Evolutionary conservation across 371 early-diverging fungal genomes (phyloP).

Genomic region (Mucor circinelloides): DNA sequence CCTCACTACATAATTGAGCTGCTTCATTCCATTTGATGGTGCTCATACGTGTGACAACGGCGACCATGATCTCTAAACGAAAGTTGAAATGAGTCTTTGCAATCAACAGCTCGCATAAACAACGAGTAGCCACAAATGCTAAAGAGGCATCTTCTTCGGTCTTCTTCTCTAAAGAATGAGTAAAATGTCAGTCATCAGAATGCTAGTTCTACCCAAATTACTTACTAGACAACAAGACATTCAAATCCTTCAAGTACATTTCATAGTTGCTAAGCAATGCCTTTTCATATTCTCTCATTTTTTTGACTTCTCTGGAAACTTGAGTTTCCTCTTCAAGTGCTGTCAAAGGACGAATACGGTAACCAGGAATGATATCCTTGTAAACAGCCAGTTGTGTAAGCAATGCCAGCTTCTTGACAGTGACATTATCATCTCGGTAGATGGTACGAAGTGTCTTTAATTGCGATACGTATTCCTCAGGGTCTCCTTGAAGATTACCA

Average conservation of each 20-base stretch:
- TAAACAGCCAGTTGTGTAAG: conserved; percentile 89
- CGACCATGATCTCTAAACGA: conserved; percentile 82
- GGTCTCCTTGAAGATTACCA: conserved; percentile 74
- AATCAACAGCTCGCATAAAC: conserved; percentile 77
- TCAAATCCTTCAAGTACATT: conserved; percentile 75
- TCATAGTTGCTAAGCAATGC: conserved; percentile 81
- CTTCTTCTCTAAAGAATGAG: conserved; percentile 20
- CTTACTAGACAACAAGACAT: conserved; percentile 39
- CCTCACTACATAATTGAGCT: conserved; percentile 74
- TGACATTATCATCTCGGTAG: conserved; percentile 55
- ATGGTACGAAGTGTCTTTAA: conserved; percentile 68
- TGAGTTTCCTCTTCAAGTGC: conserved; percentile 73
- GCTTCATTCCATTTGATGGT: conserved; percentile 57
- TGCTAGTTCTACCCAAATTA: neutral
- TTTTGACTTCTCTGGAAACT: conserved; percentile 89
- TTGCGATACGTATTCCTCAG: conserved; percentile 69
- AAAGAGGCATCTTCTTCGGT: conserved; percentile 47
- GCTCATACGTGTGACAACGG: conserved; percentile 76
- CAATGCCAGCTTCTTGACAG: conserved; percentile 73
- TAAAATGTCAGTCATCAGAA: neutral
- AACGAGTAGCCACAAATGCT: conserved; percentile 66
- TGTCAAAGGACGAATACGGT: conserved; percentile 87
- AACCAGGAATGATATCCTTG: conserved; percentile 93
- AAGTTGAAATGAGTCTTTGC: conserved; percentile 92
- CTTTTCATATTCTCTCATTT: conserved; percentile 86